These are phyloP conservation scores for Boletus sensibilis DNA, from an alignment of 768 basidiomycete genomes.

Conservation along the genomic window DNA sequence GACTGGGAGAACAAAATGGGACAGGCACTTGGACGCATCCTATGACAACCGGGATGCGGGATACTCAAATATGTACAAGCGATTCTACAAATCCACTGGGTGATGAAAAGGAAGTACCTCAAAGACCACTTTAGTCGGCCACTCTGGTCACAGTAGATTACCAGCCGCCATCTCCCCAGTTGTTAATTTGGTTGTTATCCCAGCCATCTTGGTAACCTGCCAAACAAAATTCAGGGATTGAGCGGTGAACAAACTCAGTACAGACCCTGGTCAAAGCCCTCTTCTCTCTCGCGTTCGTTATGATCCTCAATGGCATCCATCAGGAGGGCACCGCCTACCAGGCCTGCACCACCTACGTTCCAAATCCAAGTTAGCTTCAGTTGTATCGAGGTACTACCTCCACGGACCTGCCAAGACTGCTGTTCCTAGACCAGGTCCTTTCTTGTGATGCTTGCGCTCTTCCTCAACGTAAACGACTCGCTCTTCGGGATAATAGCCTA, in stretches of 20 bases:
- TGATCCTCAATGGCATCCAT: constrained; percentile 49
- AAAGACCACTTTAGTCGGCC: background rate
- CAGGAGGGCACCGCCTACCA: constrained; percentile 63
- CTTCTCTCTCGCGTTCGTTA: constrained; percentile 32
- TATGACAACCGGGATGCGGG: background rate
- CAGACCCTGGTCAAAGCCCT: constrained; percentile 38
- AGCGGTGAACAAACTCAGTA: constrained; percentile 1
- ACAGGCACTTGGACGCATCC: background rate
- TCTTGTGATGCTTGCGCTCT: constrained; percentile 40
- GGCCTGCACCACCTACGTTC: constrained; percentile 53
- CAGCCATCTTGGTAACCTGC: constrained; percentile 34
- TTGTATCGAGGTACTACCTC: background rate
- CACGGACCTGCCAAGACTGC: constrained; percentile 45
- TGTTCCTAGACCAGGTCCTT: constrained; percentile 51
- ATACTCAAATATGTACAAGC: constrained; percentile 4
- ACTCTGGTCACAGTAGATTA: constrained; percentile 1
- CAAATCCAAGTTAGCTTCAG: constrained; percentile 2
- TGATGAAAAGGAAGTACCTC: background rate
- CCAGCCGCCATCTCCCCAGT: constrained; percentile 5
- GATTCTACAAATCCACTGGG: constrained; percentile 18
- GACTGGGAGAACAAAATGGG: background rate
- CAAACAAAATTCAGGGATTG: constrained; percentile 7
- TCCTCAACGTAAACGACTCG: constrained; percentile 39
- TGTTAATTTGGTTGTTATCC: constrained; percentile 4
- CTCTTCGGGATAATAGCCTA: constrained; percentile 35